Percentiles rank a stretch among this genome's conserved stretches.
Evolutionary conservation across 306 rosid genomes (phyloP).

Genomic region (Sicyos baderoa): DNA sequence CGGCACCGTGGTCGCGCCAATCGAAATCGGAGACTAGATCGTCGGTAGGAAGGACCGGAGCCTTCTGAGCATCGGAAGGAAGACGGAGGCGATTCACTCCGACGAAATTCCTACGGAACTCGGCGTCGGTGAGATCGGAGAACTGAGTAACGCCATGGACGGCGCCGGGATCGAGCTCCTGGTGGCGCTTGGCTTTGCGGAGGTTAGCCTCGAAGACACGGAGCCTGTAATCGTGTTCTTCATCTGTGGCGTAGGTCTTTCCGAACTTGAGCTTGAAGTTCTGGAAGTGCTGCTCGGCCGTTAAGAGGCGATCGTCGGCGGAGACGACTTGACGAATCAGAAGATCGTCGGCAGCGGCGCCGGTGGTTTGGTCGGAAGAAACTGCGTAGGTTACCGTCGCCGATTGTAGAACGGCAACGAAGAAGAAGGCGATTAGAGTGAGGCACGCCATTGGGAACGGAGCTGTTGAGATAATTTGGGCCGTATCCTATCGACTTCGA

Average conservation of each 20-base stretch:
- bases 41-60: conserved; percentile 74
- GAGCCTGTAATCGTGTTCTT: conserved; percentile 78
- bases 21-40: conserved; percentile 73
- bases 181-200: conserved; percentile 58
- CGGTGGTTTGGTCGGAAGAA: not conserved
- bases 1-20: conserved; percentile 92
- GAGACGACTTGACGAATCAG: conserved; percentile 67
- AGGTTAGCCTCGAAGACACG: conserved; percentile 61
- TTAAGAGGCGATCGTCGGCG: conserved; percentile 41
- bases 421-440: conserved; percentile 21
- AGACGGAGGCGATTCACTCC: conserved; percentile 69
- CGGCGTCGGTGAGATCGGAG: conserved; percentile 72
- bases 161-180: conserved; percentile 74
- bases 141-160: conserved; percentile 79
- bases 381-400: conserved; percentile 29
- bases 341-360: conserved; percentile 30
- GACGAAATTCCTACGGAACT: conserved; percentile 57
- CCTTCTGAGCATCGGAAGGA: conserved; percentile 55
- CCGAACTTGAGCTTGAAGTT: conserved; percentile 55
- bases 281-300: conserved; percentile 66
- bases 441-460: conserved; percentile 30
- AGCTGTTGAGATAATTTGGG: not conserved
- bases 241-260: conserved; percentile 44
- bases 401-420: conserved; percentile 21
- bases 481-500: not conserved